These are phyloP conservation scores for Nakaseomyces kungkrabaensis DNA, from an alignment of 1,139 yeast genomes.

Conservation along the genomic window DNA sequence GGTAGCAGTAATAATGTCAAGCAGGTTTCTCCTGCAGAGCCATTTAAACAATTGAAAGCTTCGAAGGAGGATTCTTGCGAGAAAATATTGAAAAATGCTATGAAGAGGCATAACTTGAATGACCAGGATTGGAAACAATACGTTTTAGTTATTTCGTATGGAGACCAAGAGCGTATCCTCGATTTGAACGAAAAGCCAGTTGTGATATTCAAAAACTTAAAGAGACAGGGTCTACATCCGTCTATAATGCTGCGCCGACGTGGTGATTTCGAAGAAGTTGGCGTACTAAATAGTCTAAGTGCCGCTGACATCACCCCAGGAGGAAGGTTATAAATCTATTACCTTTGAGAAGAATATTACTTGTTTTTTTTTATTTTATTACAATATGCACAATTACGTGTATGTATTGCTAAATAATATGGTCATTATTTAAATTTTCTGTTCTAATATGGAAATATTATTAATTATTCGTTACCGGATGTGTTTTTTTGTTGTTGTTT, in stretches of 20 bases:
- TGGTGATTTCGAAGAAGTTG: conserved; percentile 39
- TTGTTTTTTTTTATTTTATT: not conserved
- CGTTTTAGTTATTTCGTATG: conserved; percentile 82
- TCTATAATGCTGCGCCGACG: conserved; percentile 86
- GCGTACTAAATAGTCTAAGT: conserved; percentile 9
- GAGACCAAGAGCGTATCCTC: conserved; percentile 78
- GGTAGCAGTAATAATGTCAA: not conserved
- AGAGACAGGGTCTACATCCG: conserved; percentile 81
- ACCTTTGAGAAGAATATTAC: too few species aligned
- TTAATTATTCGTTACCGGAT: too few species aligned
- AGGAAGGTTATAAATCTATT: conserved; percentile 17
- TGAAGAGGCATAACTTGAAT: conserved; percentile 73
- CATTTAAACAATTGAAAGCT: conserved; percentile 76
- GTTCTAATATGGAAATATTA: too few species aligned
- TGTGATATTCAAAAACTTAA: conserved; percentile 74
- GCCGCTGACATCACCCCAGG: conserved; percentile 22
- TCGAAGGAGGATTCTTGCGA: conserved; percentile 89
- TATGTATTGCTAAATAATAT: too few species aligned
- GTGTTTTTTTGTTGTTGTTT: too few species aligned
- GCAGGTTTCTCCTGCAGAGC: conserved; percentile 39
- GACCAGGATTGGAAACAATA: conserved; percentile 82
- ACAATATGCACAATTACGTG: not conserved
- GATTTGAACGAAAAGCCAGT: conserved; percentile 86
- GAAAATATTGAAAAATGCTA: conserved; percentile 79
- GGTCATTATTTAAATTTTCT: too few species aligned